Conservation (phyloP, 257 asterid genomes). For the Nicotiana tomentosiformis region DNA sequence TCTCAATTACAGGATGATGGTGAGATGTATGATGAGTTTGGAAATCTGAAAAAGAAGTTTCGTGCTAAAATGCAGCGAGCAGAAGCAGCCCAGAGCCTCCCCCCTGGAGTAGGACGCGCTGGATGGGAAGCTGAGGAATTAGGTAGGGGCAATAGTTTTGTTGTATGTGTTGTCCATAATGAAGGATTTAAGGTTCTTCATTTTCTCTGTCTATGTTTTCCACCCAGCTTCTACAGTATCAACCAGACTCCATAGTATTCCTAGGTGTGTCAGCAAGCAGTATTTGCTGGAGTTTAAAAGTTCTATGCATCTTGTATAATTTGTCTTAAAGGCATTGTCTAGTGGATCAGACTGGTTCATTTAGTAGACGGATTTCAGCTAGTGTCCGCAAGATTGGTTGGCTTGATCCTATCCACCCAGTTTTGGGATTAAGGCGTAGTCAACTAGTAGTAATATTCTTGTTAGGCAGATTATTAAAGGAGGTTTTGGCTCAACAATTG, state of each 20-base stretch:
- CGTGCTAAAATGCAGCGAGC: constrained; percentile 80
- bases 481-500: neutral
- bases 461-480: neutral
- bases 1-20: constrained; percentile 78
- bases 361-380: neutral
- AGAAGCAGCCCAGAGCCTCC: constrained; percentile 52
- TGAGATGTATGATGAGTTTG: constrained; percentile 99
- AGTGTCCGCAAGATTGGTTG: neutral
- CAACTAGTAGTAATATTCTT: neutral
- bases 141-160: constrained; percentile 33
- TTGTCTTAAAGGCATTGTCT: neutral
- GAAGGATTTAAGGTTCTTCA: neutral
- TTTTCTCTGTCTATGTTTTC: neutral
- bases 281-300: neutral
- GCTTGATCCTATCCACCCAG: neutral
- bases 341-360: neutral
- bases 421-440: neutral
- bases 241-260: neutral
- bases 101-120: constrained; percentile 95
- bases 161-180: neutral
- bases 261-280: neutral
- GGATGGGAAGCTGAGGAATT: constrained; percentile 98
- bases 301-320: neutral
- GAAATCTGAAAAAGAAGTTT: constrained; percentile 94
- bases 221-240: neutral